These are phyloP conservation scores for Coemansia sp. DNA, from an alignment of 192 early-diverging fungal species.

Conservation along the genomic window DNA sequence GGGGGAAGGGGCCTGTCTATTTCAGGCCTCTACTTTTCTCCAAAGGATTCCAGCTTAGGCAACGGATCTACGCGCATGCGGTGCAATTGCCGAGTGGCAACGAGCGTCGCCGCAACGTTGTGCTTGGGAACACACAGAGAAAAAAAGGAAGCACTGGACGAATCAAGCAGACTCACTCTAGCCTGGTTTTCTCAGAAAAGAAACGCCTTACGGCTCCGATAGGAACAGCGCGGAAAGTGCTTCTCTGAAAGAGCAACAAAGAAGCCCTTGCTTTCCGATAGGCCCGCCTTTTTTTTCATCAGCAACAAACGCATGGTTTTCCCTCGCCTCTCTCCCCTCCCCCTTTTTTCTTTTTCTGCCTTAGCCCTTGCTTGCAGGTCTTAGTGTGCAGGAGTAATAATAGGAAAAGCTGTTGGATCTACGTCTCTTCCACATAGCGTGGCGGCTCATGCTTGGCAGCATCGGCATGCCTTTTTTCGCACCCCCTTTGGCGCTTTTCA, in stretches of 20 bases:
- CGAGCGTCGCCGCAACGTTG: background rate
- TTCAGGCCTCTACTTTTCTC: background rate
- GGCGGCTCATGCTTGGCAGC: conserved; percentile 7
- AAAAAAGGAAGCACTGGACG: background rate
- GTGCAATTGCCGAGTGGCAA: background rate
- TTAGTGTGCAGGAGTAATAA: background rate
- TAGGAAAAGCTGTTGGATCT: background rate
- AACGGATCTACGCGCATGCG: background rate
- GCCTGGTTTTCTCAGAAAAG: background rate
- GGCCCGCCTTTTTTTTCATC: background rate
- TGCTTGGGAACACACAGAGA: background rate
- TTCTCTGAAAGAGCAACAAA: background rate
- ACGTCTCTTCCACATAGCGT: conserved; percentile 1
- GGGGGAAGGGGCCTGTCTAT: background rate
- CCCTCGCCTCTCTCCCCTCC: background rate
- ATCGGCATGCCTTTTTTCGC: background rate
- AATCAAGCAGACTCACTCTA: background rate
- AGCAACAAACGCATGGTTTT: background rate
- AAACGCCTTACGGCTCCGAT: background rate
- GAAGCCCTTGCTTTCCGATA: background rate
- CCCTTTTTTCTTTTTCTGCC: background rate
- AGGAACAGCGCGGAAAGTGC: background rate
- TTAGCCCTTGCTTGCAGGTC: background rate
- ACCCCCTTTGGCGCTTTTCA: background rate
- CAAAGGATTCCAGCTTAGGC: background rate